Conservation (phyloP, 164 flowering plant genomes). For the Chimonanthus praecox region DNA sequence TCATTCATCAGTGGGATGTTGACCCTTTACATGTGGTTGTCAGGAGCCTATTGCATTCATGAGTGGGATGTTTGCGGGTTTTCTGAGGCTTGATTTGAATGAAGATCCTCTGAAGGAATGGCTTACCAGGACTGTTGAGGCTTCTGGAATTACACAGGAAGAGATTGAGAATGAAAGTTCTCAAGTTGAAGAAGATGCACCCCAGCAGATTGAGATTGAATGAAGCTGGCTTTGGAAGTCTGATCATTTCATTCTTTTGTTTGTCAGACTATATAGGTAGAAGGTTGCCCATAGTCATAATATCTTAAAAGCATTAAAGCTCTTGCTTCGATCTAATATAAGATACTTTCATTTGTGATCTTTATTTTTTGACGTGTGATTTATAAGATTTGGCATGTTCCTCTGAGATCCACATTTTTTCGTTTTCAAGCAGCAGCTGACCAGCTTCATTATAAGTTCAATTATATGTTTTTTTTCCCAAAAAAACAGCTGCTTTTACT, state of each 20-base stretch:
- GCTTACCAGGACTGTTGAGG: slow-evolving; percentile 73
- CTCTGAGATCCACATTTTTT: no score
- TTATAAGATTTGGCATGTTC: no score
- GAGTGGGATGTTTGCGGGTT: slow-evolving; percentile 88
- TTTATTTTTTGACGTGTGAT: not conserved
- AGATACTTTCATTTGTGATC: not conserved
- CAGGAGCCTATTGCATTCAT: slow-evolving; percentile 87
- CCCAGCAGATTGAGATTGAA: slow-evolving; percentile 69
- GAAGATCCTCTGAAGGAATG: slow-evolving; percentile 91
- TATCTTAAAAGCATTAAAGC: not conserved
- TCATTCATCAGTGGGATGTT: not conserved
- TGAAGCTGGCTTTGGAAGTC: slow-evolving; percentile 20
- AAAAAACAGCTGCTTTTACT: no score
- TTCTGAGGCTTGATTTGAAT: slow-evolving; percentile 72
- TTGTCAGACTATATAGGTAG: not conserved
- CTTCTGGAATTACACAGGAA: slow-evolving; percentile 58
- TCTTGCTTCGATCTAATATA: not conserved
- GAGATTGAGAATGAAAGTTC: slow-evolving; percentile 30
- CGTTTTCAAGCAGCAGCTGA: no score
- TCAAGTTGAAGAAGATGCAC: slow-evolving; percentile 38
- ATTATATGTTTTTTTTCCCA: no score
- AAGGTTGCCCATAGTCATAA: not conserved
- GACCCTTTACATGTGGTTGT: not conserved
- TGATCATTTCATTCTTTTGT: not conserved
- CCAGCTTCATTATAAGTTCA: no score